Evolutionary conservation across 306 rosid genomes (phyloP), one percentile per base, ranked within the genome.

Genomic region (Sphenostylis stenocarpa): DNA sequence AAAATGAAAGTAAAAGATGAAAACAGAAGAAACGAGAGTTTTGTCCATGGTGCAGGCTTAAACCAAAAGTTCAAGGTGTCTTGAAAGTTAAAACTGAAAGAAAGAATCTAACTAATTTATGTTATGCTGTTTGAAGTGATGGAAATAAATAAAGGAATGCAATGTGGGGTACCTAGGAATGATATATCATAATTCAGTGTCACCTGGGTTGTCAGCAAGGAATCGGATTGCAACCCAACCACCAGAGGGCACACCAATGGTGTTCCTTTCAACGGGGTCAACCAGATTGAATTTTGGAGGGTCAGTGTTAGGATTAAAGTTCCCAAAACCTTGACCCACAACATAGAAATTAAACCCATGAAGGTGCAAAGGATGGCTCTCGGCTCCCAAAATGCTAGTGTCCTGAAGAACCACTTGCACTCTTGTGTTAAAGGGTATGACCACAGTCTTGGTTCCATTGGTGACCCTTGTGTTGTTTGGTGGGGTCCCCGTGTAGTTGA

Each of bases 191-290:
- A 61, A 61, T 61, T 61, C 5, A 58, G 7, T 58, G n/a, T 72
- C 24, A 85, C 96, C 96, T 34, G 97, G 97, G 56, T 92, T 92
- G 49, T 92, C 96, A 15, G 97, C 87, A 1, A 88, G 84, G 61
- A 92, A 90, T 0, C 97, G 85, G 20, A 92, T 79, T 0, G 93
- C 97, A 34, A 80, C 90, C 97, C 97, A 92, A 78, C 96, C 96
- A 21, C 90, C 87, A 23, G 97, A 70, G 7, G 97, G 97, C 10
- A 92, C 89, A 34, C 83, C 86, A 47, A 84, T 48, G 3, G 96
- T 90, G 85, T 92, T 92, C 83, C 96, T 85, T 77, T 87, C 90
- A 20, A 83, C 89, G 0, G 96, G 96, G 62, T 90, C 93, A 63
- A 87, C 77, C 51, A 92, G 81, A 64, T 92, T 92, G 66, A 80